These are phyloP conservation scores for Ophiorrhiza pumila DNA, from an alignment of 257 asterid genomes.

Conservation along the genomic window DNA sequence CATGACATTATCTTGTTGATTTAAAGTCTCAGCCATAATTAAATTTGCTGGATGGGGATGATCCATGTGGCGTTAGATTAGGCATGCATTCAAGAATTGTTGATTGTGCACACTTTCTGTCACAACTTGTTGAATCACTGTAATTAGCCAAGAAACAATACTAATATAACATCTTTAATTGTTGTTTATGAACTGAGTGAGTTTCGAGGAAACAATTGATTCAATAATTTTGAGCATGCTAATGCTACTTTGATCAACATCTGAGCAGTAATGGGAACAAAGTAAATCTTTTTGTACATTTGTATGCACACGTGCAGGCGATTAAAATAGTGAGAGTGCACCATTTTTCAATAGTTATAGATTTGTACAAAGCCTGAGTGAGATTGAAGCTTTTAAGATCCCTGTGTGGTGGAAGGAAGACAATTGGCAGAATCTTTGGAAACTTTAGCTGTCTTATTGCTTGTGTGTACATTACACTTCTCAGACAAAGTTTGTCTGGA, in stretches of 20 bases:
- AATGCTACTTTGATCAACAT: not conserved
- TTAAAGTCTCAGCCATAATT: too few relatives aligned
- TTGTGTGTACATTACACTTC: not conserved
- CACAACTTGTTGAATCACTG: not conserved
- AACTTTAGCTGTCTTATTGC: not conserved
- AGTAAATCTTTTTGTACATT: not conserved
- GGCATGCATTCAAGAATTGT: too few relatives aligned
- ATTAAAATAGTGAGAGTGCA: not conserved
- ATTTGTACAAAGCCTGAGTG: not conserved
- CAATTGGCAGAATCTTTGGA: constrained; percentile 1
- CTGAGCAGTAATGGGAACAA: constrained; percentile 1
- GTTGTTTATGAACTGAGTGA: not conserved
- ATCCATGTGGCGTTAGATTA: not conserved
- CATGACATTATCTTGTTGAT: too few relatives aligned
- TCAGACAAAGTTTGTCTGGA: not conserved
- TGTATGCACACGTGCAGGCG: not conserved
- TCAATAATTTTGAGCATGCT: not conserved
- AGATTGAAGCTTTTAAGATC: constrained; percentile 7
- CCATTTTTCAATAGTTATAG: not conserved
- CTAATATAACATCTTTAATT: too few relatives aligned
- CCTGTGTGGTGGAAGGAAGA: constrained; percentile 8
- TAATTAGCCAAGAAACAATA: too few relatives aligned
- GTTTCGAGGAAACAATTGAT: constrained; percentile 3
- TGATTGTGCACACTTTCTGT: not conserved
- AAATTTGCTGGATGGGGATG: too few relatives aligned